Conservation (phyloP, 2,329 filamentous ascomycete genomes). For the Colletotrichum australisinense region DNA sequence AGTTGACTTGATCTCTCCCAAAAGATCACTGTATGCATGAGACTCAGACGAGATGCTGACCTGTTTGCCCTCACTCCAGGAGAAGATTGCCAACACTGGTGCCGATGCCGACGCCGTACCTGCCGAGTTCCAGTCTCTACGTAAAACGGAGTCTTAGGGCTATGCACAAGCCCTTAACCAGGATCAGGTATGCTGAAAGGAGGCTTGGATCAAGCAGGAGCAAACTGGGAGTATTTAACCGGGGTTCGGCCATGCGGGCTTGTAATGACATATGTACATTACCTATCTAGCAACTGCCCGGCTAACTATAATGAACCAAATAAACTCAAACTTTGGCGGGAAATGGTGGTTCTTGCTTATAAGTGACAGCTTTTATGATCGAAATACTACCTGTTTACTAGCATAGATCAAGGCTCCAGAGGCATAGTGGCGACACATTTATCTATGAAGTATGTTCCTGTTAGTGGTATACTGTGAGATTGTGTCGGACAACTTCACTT, state of each 20-base stretch:
- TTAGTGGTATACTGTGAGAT: too few relatives aligned
- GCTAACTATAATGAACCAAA: background rate
- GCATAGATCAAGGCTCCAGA: too few relatives aligned
- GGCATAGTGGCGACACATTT: too few relatives aligned
- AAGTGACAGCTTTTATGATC: too few relatives aligned
- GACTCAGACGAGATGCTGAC: constrained; percentile 2
- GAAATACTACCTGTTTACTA: too few relatives aligned
- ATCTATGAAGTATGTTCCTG: too few relatives aligned
- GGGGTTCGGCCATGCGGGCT: too few relatives aligned
- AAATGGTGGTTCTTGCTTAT: too few relatives aligned
- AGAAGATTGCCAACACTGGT: constrained; percentile 13
- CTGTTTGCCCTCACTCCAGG: background rate
- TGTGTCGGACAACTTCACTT: too few relatives aligned
- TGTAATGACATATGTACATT: too few relatives aligned
- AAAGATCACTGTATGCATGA: background rate
- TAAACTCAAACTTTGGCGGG: background rate
- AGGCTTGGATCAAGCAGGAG: background rate
- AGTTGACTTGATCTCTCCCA: background rate
- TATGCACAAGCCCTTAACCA: too few relatives aligned
- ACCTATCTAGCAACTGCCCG: background rate
- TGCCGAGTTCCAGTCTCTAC: constrained; percentile 13
- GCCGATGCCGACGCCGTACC: constrained; percentile 22
- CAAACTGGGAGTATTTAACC: background rate
- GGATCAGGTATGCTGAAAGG: too few relatives aligned
- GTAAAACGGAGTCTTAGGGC: background rate